Conservation (phyloP, 2,329 filamentous ascomycete genomes). For the Exserohilum turcica region DNA sequence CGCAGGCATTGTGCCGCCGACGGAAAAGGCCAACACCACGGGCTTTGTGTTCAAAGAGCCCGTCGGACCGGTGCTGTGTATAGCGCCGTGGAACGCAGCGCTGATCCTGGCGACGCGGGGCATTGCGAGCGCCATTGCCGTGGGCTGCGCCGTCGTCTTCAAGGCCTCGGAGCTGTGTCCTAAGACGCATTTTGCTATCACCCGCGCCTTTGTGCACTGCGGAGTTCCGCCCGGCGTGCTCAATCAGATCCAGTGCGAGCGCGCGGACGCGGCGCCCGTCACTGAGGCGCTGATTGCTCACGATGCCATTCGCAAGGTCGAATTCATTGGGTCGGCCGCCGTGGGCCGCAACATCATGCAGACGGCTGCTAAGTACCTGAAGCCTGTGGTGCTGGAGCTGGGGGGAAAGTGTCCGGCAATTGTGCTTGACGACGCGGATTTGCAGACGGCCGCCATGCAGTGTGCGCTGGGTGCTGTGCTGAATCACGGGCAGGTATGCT, state of each 20-base stretch:
- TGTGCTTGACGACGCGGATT: constrained; percentile 76
- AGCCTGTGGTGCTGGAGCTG: constrained; percentile 78
- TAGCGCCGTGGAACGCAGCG: constrained; percentile 55
- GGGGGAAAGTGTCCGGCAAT: constrained; percentile 81
- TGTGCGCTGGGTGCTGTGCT: constrained; percentile 28
- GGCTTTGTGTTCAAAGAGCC: constrained; percentile 43
- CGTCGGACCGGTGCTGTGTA: constrained; percentile 21
- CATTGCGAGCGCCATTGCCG: constrained; percentile 61
- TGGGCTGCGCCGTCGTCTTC: constrained; percentile 51
- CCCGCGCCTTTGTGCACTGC: constrained; percentile 55
- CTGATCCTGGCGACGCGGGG: constrained; percentile 40
- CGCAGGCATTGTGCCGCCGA: constrained; percentile 29
- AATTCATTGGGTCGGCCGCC: constrained; percentile 76
- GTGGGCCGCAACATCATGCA: constrained; percentile 71
- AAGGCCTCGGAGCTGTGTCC: constrained; percentile 39
- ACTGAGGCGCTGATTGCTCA: constrained; percentile 72
- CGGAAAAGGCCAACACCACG: constrained; percentile 32
- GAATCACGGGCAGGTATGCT: constrained; percentile 74
- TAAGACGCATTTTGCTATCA: constrained; percentile 25
- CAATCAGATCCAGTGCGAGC: constrained; percentile 68
- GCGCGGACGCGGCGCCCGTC: constrained; percentile 65
- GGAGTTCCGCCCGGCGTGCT: constrained; percentile 75
- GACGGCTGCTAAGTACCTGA: constrained; percentile 72
- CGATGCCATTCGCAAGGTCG: constrained; percentile 68
- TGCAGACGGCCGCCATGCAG: constrained; percentile 25